Base-by-base conservation (phyloP, 78 protist genomes). In the Dictyostelium citrinum region DNA sequence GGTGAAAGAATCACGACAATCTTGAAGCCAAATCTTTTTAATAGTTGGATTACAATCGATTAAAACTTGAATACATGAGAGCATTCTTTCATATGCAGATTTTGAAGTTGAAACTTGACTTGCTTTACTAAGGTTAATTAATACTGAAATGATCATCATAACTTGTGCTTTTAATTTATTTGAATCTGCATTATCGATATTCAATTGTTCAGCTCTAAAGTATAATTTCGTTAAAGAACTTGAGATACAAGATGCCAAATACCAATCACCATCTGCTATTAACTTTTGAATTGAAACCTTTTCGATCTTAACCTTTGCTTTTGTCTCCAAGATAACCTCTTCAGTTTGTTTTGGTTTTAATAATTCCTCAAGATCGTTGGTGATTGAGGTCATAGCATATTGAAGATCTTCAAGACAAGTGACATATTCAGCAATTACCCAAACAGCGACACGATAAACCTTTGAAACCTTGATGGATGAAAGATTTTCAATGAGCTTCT, bases 351-450 rank as follows among this genome's bases (percentile, higher is more conserved):
- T 78, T 39, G 82, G 84, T 64, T 81, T 81, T 8, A 83, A n/a
- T 20, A 82, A 6, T 12, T 49, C 95, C 17, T 67, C 77, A 16
- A 96, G 35, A 49, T 49, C 84, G 5, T 84, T 55, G 37, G 90
- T 31, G 80, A 98, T 64, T 11, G 91, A 31, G 2, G 60, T 22
- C 77, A 96, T 46, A 22, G 92, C 96, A 39, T 60, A 27, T 12
- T 45, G 31, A 20, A 98, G 27, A 46, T 97, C 97, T 29, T 95
- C 96, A 4, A 51, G 14, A 16, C 92, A 39, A n/a, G n/a, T 10
- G 39, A 86, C 43, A 74, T 98, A 97, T 71, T 96, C 97, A 14
- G 98, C 94, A 20, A 98, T 51, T 29, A 97, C 90, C 99, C 99
- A 98, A 39, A 97, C 81, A 5, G 98, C 95, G 31, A 92, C 74